These are phyloP conservation scores for Paramarasmius palmivorus DNA, from an alignment of 1,284 basidiomycete genomes.

Conservation along the genomic window DNA sequence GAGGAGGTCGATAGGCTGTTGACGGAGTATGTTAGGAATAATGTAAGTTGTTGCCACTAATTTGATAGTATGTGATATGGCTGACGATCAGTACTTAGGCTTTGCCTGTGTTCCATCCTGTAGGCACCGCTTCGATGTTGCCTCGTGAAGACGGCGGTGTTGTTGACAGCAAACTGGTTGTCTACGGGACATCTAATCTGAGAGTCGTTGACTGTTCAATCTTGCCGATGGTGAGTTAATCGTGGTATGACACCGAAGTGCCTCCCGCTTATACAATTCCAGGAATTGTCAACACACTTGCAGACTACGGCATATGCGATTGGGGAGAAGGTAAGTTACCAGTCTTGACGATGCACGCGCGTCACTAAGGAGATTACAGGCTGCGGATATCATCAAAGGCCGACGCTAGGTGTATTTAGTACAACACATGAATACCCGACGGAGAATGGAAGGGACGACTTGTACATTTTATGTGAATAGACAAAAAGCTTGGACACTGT, in stretches of 20 bases:
- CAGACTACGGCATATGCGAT: slow-evolving; percentile 1
- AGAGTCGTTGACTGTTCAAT: slow-evolving; percentile 1
- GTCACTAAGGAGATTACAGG: background rate
- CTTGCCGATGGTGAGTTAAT: slow-evolving; percentile 1
- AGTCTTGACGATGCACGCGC: background rate
- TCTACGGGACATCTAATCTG: slow-evolving; percentile 2
- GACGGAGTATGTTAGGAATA: slow-evolving; percentile 1
- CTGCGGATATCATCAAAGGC: slow-evolving; percentile 4
- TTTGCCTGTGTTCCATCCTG: background rate
- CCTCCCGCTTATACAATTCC: background rate
- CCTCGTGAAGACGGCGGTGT: background rate
- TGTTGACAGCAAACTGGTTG: background rate
- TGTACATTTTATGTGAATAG: no score
- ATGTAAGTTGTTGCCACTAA: background rate
- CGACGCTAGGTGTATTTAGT: no score
- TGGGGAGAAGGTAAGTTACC: slow-evolving; percentile 1
- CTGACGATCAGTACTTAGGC: background rate
- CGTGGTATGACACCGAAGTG: background rate
- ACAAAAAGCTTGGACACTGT: slow-evolving; percentile 2
- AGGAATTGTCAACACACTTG: background rate
- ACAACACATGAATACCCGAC: no score
- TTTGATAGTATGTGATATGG: background rate
- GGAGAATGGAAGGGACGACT: no score
- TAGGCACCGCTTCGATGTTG: background rate
- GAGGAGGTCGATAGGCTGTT: background rate